A percentile compares a stretch with the other conserved stretches of the same genome.
These are phyloP conservation scores for Filobasidium uniguttulatum DNA, from an alignment of 1,284 basidiomycete genomes.

Conservation along the genomic window DNA sequence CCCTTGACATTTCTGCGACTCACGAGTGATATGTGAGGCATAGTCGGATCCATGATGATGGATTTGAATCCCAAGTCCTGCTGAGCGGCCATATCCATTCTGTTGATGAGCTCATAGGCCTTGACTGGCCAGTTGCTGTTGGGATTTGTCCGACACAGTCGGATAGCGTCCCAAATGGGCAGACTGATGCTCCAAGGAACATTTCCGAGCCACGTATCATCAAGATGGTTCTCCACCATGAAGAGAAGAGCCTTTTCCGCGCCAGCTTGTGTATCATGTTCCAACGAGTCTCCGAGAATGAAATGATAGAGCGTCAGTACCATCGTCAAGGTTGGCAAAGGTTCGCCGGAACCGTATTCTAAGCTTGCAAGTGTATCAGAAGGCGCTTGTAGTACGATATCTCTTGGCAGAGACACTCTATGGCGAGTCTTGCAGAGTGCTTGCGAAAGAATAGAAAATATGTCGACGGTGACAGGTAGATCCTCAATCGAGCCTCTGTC, in stretches of 20 bases:
- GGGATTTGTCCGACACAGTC: constrained; percentile 65
- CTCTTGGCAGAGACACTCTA: no score
- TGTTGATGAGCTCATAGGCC: constrained; percentile 60
- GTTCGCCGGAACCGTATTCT: neutral
- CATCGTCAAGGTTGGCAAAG: constrained; percentile 12
- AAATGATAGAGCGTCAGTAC: constrained; percentile 1
- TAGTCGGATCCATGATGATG: neutral
- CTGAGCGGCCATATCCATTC: constrained; percentile 52
- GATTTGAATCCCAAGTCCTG: constrained; percentile 7
- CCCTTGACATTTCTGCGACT: neutral
- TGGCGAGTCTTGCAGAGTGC: no score
- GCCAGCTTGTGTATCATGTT: constrained; percentile 5
- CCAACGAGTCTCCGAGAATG: neutral
- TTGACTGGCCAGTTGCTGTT: constrained; percentile 54
- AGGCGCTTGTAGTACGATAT: neutral
- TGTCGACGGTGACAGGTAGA: no score
- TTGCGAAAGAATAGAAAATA: no score
- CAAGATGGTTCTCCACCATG: constrained; percentile 46
- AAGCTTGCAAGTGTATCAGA: constrained; percentile 39
- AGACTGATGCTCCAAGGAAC: constrained; percentile 57
- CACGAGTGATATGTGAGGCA: neutral
- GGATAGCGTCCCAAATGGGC: constrained; percentile 66
- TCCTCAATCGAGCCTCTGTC: no score
- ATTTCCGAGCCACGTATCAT: constrained; percentile 41
- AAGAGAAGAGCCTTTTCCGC: neutral